phyloP scores from a whole-genome alignment of 2,329 filamentous ascomycete genomes.

The Fonsecaea multimorphosa region DNA sequence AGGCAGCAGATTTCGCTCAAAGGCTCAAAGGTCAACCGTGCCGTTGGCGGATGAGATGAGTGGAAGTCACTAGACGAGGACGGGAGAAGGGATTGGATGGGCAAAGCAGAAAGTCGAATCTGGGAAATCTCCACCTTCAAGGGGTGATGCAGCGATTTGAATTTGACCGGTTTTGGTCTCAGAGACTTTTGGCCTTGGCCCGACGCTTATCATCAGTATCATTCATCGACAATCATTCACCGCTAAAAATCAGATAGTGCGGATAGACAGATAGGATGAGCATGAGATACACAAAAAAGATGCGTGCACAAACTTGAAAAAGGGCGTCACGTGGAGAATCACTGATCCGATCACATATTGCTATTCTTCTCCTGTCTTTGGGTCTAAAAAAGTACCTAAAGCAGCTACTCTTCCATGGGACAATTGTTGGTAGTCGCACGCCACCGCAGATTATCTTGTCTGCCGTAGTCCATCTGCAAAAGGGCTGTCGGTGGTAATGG shows the following conservation, averaged over 20 bases:
- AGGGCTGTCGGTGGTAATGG: slow-evolving; percentile 26
- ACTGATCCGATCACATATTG: slow-evolving; percentile 33
- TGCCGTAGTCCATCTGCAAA: slow-evolving; percentile 30
- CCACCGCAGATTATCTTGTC: slow-evolving; percentile 30
- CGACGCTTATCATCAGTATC: background rate
- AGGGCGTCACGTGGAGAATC: slow-evolving; percentile 8
- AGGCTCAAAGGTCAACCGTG: too few relatives aligned
- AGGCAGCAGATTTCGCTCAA: too few relatives aligned
- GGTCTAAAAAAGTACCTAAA: slow-evolving; percentile 30
- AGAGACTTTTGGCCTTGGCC: background rate
- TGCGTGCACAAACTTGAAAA: background rate
- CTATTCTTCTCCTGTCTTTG: slow-evolving; percentile 34
- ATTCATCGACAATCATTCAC: background rate
- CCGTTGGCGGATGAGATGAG: too few relatives aligned
- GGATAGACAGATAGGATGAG: background rate
- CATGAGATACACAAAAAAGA: background rate
- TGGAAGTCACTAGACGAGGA: too few relatives aligned
- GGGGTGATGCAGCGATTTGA: background rate
- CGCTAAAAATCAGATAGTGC: background rate
- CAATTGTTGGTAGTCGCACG: slow-evolving; percentile 21
- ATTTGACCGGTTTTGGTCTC: background rate
- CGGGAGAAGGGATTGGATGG: background rate
- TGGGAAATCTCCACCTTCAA: too few relatives aligned
- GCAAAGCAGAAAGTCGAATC: background rate
- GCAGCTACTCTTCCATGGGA: slow-evolving; percentile 28